Evolutionary conservation across 305 asterid genomes (phyloP).

Genomic region (Fraxinus latifolia): DNA sequence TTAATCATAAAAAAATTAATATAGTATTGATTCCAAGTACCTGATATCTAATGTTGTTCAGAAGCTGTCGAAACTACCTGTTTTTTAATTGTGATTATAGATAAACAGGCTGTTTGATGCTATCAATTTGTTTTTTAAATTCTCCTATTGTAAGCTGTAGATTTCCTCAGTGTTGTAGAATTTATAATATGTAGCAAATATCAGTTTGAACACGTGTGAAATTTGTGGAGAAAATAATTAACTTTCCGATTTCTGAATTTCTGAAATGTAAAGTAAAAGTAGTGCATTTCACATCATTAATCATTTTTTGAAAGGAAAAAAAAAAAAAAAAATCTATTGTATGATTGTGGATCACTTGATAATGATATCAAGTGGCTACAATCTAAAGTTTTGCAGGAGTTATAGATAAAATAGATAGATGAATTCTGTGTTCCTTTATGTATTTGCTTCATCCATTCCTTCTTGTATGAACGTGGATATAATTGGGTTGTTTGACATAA

Average conservation of each 20-base stretch:
- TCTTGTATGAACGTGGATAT: neutral
- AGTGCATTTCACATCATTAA: neutral
- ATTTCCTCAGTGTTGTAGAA: neutral
- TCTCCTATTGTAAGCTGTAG: neutral
- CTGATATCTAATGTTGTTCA: neutral
- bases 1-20: neutral
- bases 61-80: neutral
- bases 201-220: neutral
- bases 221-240: neutral
- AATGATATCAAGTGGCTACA: neutral
- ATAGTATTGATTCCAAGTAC: neutral
- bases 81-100: neutral
- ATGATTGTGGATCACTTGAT: neutral
- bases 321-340: neutral
- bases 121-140: neutral
- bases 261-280: neutral
- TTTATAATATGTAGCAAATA: neutral
- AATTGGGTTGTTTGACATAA: neutral
- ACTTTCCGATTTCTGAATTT: neutral
- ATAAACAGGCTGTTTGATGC: neutral
- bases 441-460: neutral
- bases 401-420: neutral
- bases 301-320: neutral
- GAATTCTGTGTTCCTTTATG: neutral
- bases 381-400: neutral